Conservation (phyloP, 768 basidiomycete genomes). For the Xanthoconium purpureum region DNA sequence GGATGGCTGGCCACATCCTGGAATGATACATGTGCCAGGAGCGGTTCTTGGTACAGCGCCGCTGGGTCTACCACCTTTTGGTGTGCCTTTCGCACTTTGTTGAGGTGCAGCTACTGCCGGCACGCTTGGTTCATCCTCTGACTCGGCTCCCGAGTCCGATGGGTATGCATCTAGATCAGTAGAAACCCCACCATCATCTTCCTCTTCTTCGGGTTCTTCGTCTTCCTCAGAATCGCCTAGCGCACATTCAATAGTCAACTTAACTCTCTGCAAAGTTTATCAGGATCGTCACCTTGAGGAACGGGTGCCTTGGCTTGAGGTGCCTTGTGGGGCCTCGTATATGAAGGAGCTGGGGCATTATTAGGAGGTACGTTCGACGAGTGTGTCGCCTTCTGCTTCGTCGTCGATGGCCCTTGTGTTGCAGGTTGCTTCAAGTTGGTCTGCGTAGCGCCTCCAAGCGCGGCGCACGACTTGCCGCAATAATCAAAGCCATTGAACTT, state of each 20-base stretch:
- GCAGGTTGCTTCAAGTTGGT: constrained; percentile 10
- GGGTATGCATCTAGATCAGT: constrained; percentile 34
- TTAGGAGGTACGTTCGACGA: constrained; percentile 8
- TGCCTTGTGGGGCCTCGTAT: constrained; percentile 15
- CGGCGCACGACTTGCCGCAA: constrained; percentile 64
- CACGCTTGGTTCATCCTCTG: constrained; percentile 20
- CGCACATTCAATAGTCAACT: constrained; percentile 8
- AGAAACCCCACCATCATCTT: constrained; percentile 17
- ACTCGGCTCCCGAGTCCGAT: constrained; percentile 27
- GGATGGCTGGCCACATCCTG: constrained; percentile 54
- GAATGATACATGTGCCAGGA: constrained; percentile 49
- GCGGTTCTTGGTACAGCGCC: background rate
- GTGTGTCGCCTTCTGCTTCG: constrained; percentile 22
- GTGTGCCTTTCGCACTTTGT: constrained; percentile 2
- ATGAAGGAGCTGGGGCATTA: background rate
- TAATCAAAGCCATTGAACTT: constrained; percentile 59
- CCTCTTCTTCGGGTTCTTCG: constrained; percentile 23
- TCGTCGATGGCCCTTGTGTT: constrained; percentile 9
- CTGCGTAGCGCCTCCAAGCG: constrained; percentile 37
- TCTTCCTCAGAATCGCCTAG: constrained; percentile 28
- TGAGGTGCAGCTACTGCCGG: constrained; percentile 9
- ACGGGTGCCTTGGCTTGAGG: constrained; percentile 11
- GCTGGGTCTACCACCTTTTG: constrained; percentile 13
- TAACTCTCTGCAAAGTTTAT: constrained; percentile 7
- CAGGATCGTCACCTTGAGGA: constrained; percentile 21